Conservation (phyloP, 2,329 filamentous ascomycete species). For the Tolypocladium album region DNA sequence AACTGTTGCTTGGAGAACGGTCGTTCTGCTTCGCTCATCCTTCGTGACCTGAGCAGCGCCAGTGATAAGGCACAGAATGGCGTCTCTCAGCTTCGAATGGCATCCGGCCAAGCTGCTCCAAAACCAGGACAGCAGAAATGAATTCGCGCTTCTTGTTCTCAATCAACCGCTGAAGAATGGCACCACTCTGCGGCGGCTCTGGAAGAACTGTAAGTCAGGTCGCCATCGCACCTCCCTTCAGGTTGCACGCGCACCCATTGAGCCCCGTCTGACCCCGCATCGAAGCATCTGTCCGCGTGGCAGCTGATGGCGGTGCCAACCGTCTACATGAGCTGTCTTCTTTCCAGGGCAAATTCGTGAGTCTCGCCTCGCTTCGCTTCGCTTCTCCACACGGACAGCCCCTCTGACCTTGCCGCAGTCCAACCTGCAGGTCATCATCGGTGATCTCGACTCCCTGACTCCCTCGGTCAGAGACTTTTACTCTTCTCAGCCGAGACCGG, state of each 20-base stretch:
- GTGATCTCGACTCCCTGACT: constrained; percentile 79
- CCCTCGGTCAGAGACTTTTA: constrained; percentile 57
- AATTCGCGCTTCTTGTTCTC: constrained; percentile 37
- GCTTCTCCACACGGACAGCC: background rate
- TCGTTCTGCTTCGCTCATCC: background rate
- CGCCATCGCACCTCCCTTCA: background rate
- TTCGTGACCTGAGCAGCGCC: background rate
- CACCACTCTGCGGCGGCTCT: constrained; percentile 34
- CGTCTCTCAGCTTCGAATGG: constrained; percentile 23
- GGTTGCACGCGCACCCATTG: background rate
- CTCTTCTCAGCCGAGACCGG: constrained; percentile 33
- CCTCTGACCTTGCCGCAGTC: constrained; percentile 23
- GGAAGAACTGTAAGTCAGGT: constrained; percentile 33
- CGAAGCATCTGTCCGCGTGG: constrained; percentile 56
- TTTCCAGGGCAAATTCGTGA: constrained; percentile 30
- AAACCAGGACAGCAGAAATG: constrained; percentile 17
- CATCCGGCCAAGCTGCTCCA: constrained; percentile 26
- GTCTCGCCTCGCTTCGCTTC: constrained; percentile 7
- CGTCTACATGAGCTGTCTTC: constrained; percentile 44
- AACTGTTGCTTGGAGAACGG: background rate
- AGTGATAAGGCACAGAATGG: constrained; percentile 7
- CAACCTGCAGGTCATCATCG: constrained; percentile 64
- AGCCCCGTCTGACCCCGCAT: background rate
- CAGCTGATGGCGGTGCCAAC: constrained; percentile 89
- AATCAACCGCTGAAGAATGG: constrained; percentile 40